Base-by-base conservation (phyloP, 1,284 basidiomycete species). In the Cryptococcus sp. region DNA sequence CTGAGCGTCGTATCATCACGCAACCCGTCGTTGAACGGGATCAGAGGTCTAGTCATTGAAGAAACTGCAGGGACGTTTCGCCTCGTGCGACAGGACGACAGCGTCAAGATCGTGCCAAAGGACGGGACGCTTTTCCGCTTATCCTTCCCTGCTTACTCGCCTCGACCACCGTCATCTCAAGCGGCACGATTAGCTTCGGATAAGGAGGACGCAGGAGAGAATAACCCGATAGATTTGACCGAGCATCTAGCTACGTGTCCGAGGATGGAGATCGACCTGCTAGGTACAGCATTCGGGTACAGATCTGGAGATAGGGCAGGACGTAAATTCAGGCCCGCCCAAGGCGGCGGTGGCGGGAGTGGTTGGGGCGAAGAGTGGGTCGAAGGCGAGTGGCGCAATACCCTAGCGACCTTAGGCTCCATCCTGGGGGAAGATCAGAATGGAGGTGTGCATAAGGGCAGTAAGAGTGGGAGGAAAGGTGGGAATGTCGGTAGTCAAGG, bases 61-160 rank as follows among this genome's bases (percentile, higher is more conserved):
- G 81, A 82, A 63, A 81, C 80, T 11, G 75, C 75, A 15, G 69
- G 72, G 17, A 80, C 77, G 8, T 77, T 81, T 58, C 72, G 77
- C 22, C 55, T 82, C 11, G 77, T 79, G 6, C 64, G 69, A 6
- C 65, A 43, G 3, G 65, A 71, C 26, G 58, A 58, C 16, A 57
- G 54, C 16, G 61, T 72, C 13, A 55, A 66, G 69, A 77, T 80
- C 7, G 62, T 82, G 20, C 78, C 80, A 4, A 82, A 82, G 63
- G 61, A 63, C 20, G 74, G 76, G 6, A 68, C 73, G 11, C 67
- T 80, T 39, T 80, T 81, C 62, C 64, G 63, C 13, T 49, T 81
- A n/a, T 58, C 62, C 26, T 69, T 81, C 38, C 79, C 79, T 0
- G 76, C 79, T 3, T 73, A 71, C 46, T 51, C 71, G 2, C 70